Percentiles rank a stretch among this genome's conserved stretches.
phyloP scores from a whole-genome alignment of 331 rosid species.

The Pyrus hybrid region DNA sequence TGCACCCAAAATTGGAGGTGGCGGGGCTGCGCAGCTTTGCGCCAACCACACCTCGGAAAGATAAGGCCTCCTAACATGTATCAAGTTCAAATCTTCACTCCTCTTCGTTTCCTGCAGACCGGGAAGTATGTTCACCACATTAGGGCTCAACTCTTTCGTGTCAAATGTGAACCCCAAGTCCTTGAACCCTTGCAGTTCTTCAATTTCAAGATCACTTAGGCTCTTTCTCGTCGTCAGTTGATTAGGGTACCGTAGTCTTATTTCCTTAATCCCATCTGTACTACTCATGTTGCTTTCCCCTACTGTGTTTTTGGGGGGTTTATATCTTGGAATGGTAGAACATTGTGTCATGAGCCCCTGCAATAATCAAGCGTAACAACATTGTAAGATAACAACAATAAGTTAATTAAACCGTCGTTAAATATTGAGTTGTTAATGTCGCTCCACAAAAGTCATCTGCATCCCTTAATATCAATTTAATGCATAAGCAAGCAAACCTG shows the following conservation, averaged over 20 bases:
- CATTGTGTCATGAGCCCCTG: conserved; percentile 27
- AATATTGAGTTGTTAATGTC: no score
- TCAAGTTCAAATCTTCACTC: conserved; percentile 32
- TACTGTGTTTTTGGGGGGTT: conserved; percentile 23
- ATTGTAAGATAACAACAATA: neutral
- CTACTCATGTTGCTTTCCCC: conserved; percentile 3
- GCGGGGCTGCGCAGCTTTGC: conserved; percentile 43
- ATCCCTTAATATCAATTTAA: no score
- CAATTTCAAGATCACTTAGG: conserved; percentile 62
- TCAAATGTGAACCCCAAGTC: conserved; percentile 91
- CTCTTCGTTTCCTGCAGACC: conserved; percentile 57
- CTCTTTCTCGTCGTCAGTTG: conserved; percentile 46
- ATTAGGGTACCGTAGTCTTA: conserved; percentile 25
- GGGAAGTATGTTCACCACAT: conserved; percentile 64
- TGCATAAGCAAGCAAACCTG: no score
- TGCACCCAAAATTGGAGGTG: conserved; percentile 48
- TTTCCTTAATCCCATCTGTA: conserved; percentile 40
- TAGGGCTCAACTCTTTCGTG: conserved; percentile 41
- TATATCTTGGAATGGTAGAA: conserved; percentile 38
- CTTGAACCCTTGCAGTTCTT: conserved; percentile 88
- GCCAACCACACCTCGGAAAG: conserved; percentile 84
- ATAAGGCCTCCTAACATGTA: conserved; percentile 56
- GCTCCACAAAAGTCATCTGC: no score
- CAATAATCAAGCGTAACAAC: neutral
- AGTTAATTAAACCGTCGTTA: no score